These are phyloP conservation scores for Pterocarpus santalinus DNA, from an alignment of 306 rosid species.

Conservation along the genomic window DNA sequence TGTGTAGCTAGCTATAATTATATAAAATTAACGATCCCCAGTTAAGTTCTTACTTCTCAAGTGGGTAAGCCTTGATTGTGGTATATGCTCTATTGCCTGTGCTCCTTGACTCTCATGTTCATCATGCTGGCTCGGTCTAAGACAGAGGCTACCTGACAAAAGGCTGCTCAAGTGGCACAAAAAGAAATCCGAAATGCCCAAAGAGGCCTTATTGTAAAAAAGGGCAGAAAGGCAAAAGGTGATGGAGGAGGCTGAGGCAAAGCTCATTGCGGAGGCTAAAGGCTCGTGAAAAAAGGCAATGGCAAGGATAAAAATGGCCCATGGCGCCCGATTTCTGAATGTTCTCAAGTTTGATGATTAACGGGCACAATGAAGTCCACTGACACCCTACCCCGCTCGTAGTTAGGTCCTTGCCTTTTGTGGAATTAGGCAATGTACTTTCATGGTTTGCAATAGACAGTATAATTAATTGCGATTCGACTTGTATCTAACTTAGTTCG, in stretches of 20 bases:
- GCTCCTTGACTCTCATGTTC: no score
- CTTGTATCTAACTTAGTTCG: no score
- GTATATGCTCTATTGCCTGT: no score
- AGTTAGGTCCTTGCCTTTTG: no score
- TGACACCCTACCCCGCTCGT: no score
- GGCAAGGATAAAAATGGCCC: slow-evolving; percentile 91
- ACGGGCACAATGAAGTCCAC: no score
- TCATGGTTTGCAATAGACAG: no score
- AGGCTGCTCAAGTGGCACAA: slow-evolving; percentile 87
- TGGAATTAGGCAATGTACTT: no score
- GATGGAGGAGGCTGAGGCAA: slow-evolving; percentile 96
- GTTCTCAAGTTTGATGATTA: slow-evolving; percentile 16
- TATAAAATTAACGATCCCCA: no score
- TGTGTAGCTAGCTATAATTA: no score
- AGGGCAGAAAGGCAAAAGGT: slow-evolving; percentile 84
- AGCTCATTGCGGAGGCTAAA: slow-evolving; percentile 78
- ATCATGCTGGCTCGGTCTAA: slow-evolving; percentile 72
- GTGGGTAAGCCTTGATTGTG: slow-evolving; percentile 48
- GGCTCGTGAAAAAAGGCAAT: slow-evolving; percentile 85
- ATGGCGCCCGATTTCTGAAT: slow-evolving; percentile 58
- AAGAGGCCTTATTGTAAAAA: slow-evolving; percentile 89
- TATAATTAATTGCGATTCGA: no score
- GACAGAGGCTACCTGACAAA: slow-evolving; percentile 72
- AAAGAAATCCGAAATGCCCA: slow-evolving; percentile 80
- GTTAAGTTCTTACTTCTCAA: slow-evolving; percentile 52